phyloP scores from a whole-genome alignment of 495 filamentous ascomycete genomes.

The Neurospora sp. region DNA sequence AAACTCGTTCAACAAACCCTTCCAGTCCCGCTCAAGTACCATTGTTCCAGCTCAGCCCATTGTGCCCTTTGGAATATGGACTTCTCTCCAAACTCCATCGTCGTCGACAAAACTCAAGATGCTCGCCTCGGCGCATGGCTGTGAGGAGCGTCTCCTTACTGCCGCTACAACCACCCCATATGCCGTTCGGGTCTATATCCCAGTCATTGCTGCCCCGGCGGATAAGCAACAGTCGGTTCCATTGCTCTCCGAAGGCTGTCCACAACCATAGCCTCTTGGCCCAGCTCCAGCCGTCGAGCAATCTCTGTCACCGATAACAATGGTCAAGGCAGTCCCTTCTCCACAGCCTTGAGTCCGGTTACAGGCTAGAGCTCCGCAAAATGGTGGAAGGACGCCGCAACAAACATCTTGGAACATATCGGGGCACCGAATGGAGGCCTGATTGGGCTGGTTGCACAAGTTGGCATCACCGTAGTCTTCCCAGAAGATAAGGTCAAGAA shows the following conservation, averaged over 20 bases:
- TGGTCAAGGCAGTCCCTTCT: not conserved
- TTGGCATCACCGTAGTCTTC: not conserved
- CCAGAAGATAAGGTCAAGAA: not conserved
- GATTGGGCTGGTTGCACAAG: not conserved
- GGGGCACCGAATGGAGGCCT: not conserved
- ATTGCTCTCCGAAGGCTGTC: not conserved
- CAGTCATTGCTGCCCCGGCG: not conserved
- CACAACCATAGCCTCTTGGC: not conserved
- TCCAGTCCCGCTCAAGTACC: not conserved
- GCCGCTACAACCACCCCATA: not conserved
- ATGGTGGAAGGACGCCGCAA: not conserved
- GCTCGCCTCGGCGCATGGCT: no score
- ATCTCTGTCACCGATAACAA: not conserved
- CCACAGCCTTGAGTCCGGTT: not conserved
- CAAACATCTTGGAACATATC: not conserved
- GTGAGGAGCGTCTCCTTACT: no score
- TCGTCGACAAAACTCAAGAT: no score
- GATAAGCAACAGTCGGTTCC: not conserved
- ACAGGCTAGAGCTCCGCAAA: not conserved
- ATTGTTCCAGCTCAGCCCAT: not conserved
- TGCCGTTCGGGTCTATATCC: not conserved
- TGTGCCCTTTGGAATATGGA: not conserved
- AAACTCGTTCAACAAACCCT: not conserved
- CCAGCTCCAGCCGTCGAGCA: not conserved
- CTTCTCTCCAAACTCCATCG: no score